Conservation (phyloP, 495 filamentous ascomycete species). For the Aspergillus mulundensis region DNA sequence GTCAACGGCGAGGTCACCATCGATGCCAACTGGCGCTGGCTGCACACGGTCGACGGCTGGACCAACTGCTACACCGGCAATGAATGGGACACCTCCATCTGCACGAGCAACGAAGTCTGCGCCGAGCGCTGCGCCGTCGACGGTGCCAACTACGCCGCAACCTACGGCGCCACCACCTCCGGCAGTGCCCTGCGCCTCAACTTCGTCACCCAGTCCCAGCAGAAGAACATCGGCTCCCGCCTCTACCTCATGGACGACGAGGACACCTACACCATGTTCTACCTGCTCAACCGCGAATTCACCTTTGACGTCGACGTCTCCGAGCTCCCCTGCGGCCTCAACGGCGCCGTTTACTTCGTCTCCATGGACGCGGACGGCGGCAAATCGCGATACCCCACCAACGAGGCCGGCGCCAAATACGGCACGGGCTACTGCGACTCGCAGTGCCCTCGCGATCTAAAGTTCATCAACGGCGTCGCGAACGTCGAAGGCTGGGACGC, state of each 20-base stretch:
- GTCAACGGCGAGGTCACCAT: conserved; percentile 53
- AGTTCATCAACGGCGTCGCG: conserved; percentile 66
- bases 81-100: conserved; percentile 52
- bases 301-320: conserved; percentile 66
- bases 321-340: conserved; percentile 63
- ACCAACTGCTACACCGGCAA: conserved; percentile 65
- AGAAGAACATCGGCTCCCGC: conserved; percentile 53
- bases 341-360: conserved; percentile 68
- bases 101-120: conserved; percentile 50
- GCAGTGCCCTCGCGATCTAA: conserved; percentile 61
- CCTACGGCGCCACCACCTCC: conserved; percentile 53
- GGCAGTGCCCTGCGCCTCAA: conserved; percentile 53
- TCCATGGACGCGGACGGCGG: conserved; percentile 64
- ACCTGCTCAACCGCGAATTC: conserved; percentile 59
- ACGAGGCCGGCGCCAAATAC: conserved; percentile 65
- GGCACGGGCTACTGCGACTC: conserved; percentile 78
- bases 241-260: conserved; percentile 56
- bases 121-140: conserved; percentile 58
- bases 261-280: conserved; percentile 56
- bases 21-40: conserved; percentile 64
- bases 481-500: conserved; percentile 59
- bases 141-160: conserved; percentile 53
- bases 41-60: conserved; percentile 47
- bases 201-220: conserved; percentile 44
- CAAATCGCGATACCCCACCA: conserved; percentile 44